Evolutionary conservation across 208 protist genomes (phyloP).

Genomic region (Novymonas esmeraldas): DNA sequence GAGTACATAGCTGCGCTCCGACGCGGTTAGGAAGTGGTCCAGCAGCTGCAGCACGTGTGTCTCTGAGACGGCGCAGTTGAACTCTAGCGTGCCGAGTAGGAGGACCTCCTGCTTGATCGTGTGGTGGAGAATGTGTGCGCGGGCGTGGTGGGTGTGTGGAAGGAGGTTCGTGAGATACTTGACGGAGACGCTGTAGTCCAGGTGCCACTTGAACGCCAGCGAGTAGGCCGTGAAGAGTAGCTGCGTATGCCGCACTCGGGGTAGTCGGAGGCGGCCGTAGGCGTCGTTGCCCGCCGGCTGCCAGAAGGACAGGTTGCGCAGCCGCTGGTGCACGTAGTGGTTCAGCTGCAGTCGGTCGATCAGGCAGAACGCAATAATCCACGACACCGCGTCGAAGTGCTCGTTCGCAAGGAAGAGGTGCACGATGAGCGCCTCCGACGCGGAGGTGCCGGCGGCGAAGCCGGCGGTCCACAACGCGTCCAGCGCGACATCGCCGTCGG

Average conservation of each 20-base stretch:
- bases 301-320: conserved; percentile 25
- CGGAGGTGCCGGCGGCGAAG: conserved; percentile 7
- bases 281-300: background rate
- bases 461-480: conserved; percentile 38
- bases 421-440: conserved; percentile 55
- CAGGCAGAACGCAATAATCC: conserved; percentile 82
- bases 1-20: conserved; percentile 45
- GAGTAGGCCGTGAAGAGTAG: conserved; percentile 67
- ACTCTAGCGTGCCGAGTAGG: conserved; percentile 49
- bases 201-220: conserved; percentile 78
- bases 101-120: conserved; percentile 34
- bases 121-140: conserved; percentile 12
- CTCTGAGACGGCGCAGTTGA: conserved; percentile 47
- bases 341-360: conserved; percentile 64
- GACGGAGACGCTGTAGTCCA: conserved; percentile 64
- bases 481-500: background rate
- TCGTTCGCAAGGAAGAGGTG: conserved; percentile 58
- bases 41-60: conserved; percentile 42
- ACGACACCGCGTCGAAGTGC: conserved; percentile 52
- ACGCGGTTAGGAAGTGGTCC: conserved; percentile 52
- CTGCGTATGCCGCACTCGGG: conserved; percentile 17
- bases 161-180: conserved; percentile 60
- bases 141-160: conserved; percentile 29
- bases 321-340: conserved; percentile 43
- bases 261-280: conserved; percentile 1